These are phyloP conservation scores for Friedmanniomyces endolithicus DNA, from an alignment of 495 filamentous ascomycete species.

Conservation along the genomic window DNA sequence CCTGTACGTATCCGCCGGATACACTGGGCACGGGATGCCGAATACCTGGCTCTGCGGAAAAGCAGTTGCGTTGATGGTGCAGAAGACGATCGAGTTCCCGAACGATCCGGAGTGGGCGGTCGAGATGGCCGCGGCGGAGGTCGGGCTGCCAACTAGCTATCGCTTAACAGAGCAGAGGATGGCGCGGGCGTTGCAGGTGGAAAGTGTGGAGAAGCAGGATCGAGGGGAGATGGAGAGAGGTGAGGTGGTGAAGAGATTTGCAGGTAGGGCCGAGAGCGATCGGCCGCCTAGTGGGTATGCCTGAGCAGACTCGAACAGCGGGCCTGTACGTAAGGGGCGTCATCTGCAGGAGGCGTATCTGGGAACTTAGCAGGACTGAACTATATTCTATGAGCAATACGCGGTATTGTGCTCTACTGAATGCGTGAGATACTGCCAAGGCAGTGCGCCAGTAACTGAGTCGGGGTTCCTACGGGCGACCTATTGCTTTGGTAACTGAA, in stretches of 20 bases:
- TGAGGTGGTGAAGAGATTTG: not conserved
- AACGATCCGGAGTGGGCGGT: not conserved
- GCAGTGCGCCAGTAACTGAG: no score
- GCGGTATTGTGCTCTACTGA: no score
- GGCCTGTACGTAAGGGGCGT: no score
- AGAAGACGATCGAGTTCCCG: conserved; percentile 23
- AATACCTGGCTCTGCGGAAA: conserved; percentile 57
- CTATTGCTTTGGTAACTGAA: no score
- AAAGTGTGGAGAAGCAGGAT: conserved; percentile 10
- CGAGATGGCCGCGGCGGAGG: conserved; percentile 10
- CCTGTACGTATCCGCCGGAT: conserved; percentile 29
- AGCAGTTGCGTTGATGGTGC: conserved; percentile 52
- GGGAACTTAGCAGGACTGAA: no score
- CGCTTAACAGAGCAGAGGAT: conserved; percentile 27
- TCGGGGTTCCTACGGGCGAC: no score
- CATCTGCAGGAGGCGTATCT: no score
- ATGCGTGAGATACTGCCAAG: no score
- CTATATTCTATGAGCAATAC: no score
- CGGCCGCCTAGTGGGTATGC: not conserved
- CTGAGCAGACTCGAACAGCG: no score
- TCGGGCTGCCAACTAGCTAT: conserved; percentile 25
- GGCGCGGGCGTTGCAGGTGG: conserved; percentile 15
- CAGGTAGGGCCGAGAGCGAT: not conserved
- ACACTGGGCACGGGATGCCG: conserved; percentile 69
- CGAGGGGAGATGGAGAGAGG: conserved; percentile 13